A percentile compares a stretch with the other conserved stretches of the same genome.
Conservation (phyloP, 1,284 basidiomycete genomes). For the Tranzscheliella williamsii region DNA sequence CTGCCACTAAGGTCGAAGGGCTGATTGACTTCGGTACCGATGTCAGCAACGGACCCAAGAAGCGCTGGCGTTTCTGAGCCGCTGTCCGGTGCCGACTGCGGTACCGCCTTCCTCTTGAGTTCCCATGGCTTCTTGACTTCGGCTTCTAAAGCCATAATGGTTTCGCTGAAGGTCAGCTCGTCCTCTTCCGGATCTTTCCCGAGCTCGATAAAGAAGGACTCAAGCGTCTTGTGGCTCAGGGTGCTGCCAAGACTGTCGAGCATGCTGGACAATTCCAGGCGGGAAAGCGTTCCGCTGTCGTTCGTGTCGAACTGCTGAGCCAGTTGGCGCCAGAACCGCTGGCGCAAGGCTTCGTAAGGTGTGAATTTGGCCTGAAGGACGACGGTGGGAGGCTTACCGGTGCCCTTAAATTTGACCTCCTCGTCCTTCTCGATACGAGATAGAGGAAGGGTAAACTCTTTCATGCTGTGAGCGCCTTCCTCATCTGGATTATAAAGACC, state of each 20-base stretch:
- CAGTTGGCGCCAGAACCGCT: slow-evolving; percentile 83
- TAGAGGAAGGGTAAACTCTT: slow-evolving; percentile 42
- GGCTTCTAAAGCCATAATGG: slow-evolving; percentile 38
- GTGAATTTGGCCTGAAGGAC: slow-evolving; percentile 82
- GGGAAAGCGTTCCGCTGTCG: slow-evolving; percentile 76
- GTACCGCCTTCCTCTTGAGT: slow-evolving; percentile 26
- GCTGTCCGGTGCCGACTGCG: slow-evolving; percentile 7
- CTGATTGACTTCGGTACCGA: slow-evolving; percentile 20
- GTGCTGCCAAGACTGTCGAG: slow-evolving; percentile 95
- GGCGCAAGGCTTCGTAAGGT: slow-evolving; percentile 72
- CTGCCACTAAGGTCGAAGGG: slow-evolving; percentile 38
- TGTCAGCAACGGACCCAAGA: slow-evolving; percentile 12
- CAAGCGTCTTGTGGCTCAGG: slow-evolving; percentile 78
- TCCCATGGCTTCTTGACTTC: slow-evolving; percentile 46
- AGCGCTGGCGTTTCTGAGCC: slow-evolving; percentile 37
- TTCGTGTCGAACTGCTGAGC: slow-evolving; percentile 88
- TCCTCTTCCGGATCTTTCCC: slow-evolving; percentile 72
- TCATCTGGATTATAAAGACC: slow-evolving; percentile 42
- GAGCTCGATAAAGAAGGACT: slow-evolving; percentile 64
- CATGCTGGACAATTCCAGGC: slow-evolving; percentile 90
- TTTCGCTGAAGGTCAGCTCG: slow-evolving; percentile 76
- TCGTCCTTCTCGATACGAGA: slow-evolving; percentile 35
- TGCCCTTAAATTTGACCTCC: slow-evolving; percentile 39
- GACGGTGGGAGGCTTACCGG: slow-evolving; percentile 19
- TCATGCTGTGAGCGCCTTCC: slow-evolving; percentile 29